Evolutionary conservation across 345 rosid genomes (phyloP).

Genomic region (Melaleuca quinquenervia): DNA sequence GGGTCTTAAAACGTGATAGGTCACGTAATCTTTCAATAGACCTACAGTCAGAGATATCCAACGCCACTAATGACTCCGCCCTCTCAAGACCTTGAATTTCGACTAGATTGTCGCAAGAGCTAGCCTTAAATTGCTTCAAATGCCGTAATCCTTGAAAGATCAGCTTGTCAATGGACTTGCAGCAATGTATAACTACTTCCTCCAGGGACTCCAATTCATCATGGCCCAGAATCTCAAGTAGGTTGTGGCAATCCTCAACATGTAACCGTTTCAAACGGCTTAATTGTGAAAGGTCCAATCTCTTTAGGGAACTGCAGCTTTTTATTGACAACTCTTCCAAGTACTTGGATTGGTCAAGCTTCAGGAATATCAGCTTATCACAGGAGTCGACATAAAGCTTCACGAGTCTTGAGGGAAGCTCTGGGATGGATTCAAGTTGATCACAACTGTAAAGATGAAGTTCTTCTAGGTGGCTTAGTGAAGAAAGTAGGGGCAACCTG

Average conservation of each 20-base stretch:
- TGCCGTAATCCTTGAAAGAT: accelerated
- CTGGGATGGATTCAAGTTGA: background rate
- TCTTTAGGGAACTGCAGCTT: background rate
- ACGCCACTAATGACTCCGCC: background rate
- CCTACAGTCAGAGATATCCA: background rate
- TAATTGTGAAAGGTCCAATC: background rate
- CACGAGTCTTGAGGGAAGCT: background rate
- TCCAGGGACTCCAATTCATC: background rate
- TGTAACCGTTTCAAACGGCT: background rate
- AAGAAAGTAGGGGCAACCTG: accelerated
- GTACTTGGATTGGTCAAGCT: background rate
- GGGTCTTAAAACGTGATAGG: background rate
- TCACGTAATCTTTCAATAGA: background rate
- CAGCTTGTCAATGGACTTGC: background rate
- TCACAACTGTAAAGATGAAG: background rate
- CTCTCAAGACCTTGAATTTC: background rate
- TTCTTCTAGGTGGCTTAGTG: background rate
- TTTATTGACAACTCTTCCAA: background rate
- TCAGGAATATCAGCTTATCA: background rate
- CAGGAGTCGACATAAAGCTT: background rate
- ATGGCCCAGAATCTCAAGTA: background rate
- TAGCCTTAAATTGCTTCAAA: background rate
- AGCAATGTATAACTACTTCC: accelerated
- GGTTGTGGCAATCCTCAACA: accelerated
- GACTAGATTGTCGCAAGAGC: background rate